Base-by-base conservation (phyloP, 495 filamentous ascomycete species). In the Staphylotrichum longicolle region DNA sequence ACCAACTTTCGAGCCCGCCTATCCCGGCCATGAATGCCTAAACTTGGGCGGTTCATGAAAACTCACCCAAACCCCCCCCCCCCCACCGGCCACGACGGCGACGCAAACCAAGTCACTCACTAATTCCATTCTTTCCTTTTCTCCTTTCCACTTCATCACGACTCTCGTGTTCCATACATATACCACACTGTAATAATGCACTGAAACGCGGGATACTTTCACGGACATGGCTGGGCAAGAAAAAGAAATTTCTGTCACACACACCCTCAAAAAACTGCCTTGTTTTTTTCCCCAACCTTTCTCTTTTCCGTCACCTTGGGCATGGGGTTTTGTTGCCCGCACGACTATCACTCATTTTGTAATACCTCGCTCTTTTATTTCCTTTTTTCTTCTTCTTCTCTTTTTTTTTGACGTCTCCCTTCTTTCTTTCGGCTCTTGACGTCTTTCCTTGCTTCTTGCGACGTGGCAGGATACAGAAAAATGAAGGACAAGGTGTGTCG, bases 11-110 rank as follows among this genome's bases (percentile, higher is more conserved):
- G 33, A 77, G 75, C 54, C 74, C 75, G 45, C 70, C 71, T 8
- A 56, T 77, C 39, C 75, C 78, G 58, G 64, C 70, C 55, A 73
- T 80, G 51, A 53, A 67, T 40, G 76, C 77, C 20, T 78, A 68
- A 69, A 32, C 2, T 42, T 50, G 20, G 0, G 20, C 20, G 20
- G 1, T 27, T 27, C 20, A 27, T 27, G 20, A 27, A 27, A 27
- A 27, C 20, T 27, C 20, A 27, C 20, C 20, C n/a, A n/a, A n/a
- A n/a, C n/a, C n/a, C n/a, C n/a, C n/a, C n/a, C n/a, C n/a, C 30
- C 5, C 9, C 1, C 5, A 7, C 14, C 3, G 11, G 3, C 52
- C 5, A 40, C n/a, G 35, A 46, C 10, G 27, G 11, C 20, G 27
- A 34, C 5, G 14, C 11, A 41, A 15, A 44, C 39, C 32, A 32